Evolutionary conservation across 306 rosid species (phyloP), one percentile per base, ranked within the genome.

Genomic region (Gleditsia sinensis): DNA sequence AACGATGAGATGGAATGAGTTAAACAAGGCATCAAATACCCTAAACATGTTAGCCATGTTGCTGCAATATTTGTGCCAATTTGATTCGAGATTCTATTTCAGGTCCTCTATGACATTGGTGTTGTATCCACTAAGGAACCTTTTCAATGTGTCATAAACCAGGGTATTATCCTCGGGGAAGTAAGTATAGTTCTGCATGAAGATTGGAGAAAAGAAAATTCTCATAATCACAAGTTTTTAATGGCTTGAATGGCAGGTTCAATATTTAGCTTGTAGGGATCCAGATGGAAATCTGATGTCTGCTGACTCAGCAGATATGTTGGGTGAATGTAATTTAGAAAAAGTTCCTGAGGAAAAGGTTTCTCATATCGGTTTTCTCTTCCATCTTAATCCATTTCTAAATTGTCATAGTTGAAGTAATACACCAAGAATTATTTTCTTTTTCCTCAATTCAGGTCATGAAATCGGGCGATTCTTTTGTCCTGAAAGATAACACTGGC

Each of bases 111-210:
- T 57, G 98, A 94, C 82, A 84, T 94, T 74, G 98, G 98, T 68
- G 83, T 87, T 58, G 96, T 94, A 39, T 91, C 97, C 70, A 84
- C 97, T 75, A 94, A 88, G 79, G 98, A 94, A 80, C 98, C 98
- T 40, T 94, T 94, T 85, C 91, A 91, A 72, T 94, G 98, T 82
- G 98, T 94, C 77, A 94, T 94, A 84, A 94, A 94, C 80, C 98
- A 91, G 90, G 98, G 98, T 75, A 88, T 91, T 71, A 90, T 94
- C 82, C 98, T 91, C 62, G 98, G 98, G 25, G 96, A 94, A 85
- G 98, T 94, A 84, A 76, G 86, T 84, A 20, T 55, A 51, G 62
- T 78, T 74, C 49, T 36, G 67, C 62, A 34, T 55, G 69, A 77
- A 70, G 53, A 33, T 49, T 64, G 21, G 49, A 4, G 20, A 24